A percentile compares a stretch with the other conserved stretches of the same genome.
phyloP scores from a whole-genome alignment of 225 moss, liverwort and hornwort species.

The Neckera pumila region DNA sequence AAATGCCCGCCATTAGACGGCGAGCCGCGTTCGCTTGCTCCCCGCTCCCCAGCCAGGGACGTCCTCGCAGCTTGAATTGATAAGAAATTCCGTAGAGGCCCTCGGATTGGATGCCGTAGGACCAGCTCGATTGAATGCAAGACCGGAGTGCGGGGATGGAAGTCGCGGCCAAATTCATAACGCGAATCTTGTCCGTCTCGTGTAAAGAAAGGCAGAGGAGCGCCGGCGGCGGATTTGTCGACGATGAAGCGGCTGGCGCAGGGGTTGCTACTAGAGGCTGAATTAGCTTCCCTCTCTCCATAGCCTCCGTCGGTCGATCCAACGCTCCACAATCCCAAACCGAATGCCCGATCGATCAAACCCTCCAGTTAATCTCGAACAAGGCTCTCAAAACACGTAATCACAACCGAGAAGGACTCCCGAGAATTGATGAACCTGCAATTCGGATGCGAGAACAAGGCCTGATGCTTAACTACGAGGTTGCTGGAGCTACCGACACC shows the following conservation, averaged over 20 bases:
- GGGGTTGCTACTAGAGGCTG: not conserved
- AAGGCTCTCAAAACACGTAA: not conserved
- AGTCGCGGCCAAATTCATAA: constrained; percentile 12
- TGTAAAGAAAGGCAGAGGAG: constrained; percentile 24
- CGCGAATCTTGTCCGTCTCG: constrained; percentile 25
- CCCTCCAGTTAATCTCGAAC: too few species aligned
- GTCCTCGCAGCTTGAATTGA: constrained; percentile 34
- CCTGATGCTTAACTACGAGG: not conserved
- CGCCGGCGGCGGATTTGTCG: not conserved
- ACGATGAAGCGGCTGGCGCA: not conserved
- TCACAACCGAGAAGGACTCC: not conserved
- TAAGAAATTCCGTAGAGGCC: constrained; percentile 9
- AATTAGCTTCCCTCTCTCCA: not conserved
- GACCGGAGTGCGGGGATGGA: constrained; percentile 9
- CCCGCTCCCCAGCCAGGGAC: constrained; percentile 6
- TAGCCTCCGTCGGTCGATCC: not conserved
- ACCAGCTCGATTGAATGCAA: constrained; percentile 17
- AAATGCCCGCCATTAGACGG: constrained; percentile 10
- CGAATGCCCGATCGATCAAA: not conserved
- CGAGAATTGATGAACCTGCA: not conserved
- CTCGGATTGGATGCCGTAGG: constrained; percentile 33
- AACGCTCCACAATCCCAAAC: not conserved
- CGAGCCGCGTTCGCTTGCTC: constrained; percentile 4
- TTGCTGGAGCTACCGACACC: not conserved
- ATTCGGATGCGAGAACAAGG: not conserved